Evolutionary conservation across 805 yeast genomes (phyloP), one percentile per base, ranked within the genome.

Genomic region (Nakazawaea pomicola): DNA sequence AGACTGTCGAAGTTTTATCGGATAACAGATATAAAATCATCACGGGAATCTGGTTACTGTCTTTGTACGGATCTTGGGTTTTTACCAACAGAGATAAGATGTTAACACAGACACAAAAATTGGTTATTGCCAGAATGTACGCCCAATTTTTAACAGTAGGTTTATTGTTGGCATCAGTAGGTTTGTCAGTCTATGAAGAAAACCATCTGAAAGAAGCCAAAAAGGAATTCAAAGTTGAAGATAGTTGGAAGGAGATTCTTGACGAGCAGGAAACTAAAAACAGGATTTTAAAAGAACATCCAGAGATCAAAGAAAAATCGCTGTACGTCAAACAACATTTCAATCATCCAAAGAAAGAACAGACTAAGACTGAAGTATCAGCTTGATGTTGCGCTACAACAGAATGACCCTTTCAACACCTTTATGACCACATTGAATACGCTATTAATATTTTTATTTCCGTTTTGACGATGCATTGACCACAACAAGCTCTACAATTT

Each of bases 71-170:
- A 1, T 82, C 95, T 4, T 87, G 91, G 87, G 74, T 63, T 35
- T 53, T 66, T 33, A 87, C 84, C 39, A 80, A 84, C 64, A 75
- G 72, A 51, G 95, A 87, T 58, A 80, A 78, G 48, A 66, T 79
- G 57, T 74, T 87, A 82, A 75, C 86, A 41, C 73, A 70, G 48
- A 64, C 93, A 4, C 95, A 87, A 64, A 87, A 84, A 60, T 76
- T 84, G 36, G 93, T 83, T 25, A 90, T 83, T 57, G 95, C 95
- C 24, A 80, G 95, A 74, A 86, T 86, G 84, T 86, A 86, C 57
- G 95, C 95, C 9, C 95, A 87, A 61, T 85, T 83, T 49, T 62
- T 84, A 41, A 83, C 95, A 1, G 89, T 87, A 40, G 73, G 74
- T 9, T 64, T 86, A 46, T 64, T 86, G 49, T 61, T 86, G 41